Percentiles rank a stretch among this genome's conserved stretches.
These are phyloP conservation scores for Nannizzia gypsea DNA, from an alignment of 2,329 filamentous ascomycete species.

Conservation along the genomic window DNA sequence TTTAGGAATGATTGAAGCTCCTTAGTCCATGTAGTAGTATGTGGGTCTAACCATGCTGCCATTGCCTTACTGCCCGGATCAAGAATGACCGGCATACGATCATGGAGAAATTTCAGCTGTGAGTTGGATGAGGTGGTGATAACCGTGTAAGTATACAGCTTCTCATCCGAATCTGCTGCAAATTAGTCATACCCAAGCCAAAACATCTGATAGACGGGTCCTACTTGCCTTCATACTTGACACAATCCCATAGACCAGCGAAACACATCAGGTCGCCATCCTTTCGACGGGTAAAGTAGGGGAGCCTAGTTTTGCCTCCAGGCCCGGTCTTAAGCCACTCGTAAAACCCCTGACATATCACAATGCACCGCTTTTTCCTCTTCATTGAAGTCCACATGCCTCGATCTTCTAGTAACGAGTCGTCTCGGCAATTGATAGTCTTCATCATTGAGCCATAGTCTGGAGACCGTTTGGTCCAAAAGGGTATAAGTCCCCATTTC, in stretches of 20 bases:
- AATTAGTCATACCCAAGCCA: neutral
- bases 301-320: constrained; percentile 64
- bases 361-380: constrained; percentile 71
- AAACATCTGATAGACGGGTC: neutral
- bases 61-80: constrained; percentile 62
- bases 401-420: constrained; percentile 61
- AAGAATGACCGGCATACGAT: constrained; percentile 90
- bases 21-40: constrained; percentile 57
- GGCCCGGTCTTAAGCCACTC: constrained; percentile 79
- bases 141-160: constrained; percentile 79
- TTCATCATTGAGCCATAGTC: constrained; percentile 67
- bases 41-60: constrained; percentile 66
- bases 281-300: constrained; percentile 69
- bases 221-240: constrained; percentile 57
- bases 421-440: constrained; percentile 91
- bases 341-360: constrained; percentile 86
- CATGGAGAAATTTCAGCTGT: constrained; percentile 75
- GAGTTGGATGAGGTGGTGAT: constrained; percentile 82
- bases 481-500: constrained; percentile 92
- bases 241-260: constrained; percentile 84
- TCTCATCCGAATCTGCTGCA: constrained; percentile 48
- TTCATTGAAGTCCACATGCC: constrained; percentile 95
- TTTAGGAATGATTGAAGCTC: constrained; percentile 69
- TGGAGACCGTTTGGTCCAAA: constrained; percentile 78
- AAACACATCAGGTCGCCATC: constrained; percentile 80